Evolutionary conservation across 495 filamentous ascomycete species (phyloP).

Genomic region (Filosporella fistucella): DNA sequence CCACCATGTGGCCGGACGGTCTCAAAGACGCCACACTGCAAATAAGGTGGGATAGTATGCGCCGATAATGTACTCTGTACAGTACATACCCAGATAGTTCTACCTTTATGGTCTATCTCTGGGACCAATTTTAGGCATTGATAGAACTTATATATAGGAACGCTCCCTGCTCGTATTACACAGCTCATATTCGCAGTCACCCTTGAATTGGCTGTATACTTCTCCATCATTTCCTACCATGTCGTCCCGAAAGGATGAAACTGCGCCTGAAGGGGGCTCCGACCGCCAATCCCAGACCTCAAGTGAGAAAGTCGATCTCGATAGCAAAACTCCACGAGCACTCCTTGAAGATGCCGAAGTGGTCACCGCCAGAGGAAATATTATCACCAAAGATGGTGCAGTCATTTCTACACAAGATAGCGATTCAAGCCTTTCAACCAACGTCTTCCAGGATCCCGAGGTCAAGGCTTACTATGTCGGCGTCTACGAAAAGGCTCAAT

Average conservation of each 20-base stretch:
- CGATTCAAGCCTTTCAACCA: neutral
- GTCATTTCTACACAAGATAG: conserved; percentile 1
- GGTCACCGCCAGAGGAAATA: neutral
- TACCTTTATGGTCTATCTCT: no score
- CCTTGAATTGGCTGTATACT: no score
- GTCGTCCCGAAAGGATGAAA: neutral
- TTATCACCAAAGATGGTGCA: conserved; percentile 8
- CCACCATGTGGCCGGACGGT: no score
- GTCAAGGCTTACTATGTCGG: conserved; percentile 6
- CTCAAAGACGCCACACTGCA: no score
- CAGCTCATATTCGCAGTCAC: no score
- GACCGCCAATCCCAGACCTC: neutral
- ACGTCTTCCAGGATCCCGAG: conserved; percentile 20
- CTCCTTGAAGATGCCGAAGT: conserved; percentile 3
- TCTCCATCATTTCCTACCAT: neutral
- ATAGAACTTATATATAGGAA: no score
- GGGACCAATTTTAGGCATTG: no score
- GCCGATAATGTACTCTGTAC: no score
- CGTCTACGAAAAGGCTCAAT: conserved; percentile 25
- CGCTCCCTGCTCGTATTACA: no score
- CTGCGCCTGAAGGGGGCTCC: neutral
- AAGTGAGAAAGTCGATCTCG: neutral
- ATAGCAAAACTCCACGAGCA: neutral
- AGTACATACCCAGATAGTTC: no score
- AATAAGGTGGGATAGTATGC: no score